Conservation (phyloP, 352 stramenopile species). For the Pythium phragmiticola region DNA sequence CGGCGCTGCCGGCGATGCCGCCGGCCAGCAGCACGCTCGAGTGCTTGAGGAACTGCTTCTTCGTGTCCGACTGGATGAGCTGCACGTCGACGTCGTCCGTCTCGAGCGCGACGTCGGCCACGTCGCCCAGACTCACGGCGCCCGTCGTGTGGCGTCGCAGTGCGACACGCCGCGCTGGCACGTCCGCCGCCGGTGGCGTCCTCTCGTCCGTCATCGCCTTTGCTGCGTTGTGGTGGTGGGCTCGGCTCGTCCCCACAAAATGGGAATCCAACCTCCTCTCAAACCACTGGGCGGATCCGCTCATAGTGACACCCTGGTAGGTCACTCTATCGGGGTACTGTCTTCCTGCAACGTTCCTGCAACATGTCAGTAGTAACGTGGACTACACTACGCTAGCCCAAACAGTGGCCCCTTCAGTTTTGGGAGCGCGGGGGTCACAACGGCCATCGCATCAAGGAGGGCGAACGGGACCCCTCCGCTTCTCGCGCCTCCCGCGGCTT, state of each 20-base stretch:
- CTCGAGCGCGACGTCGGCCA: constrained; percentile 71
- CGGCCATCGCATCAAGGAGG: background rate
- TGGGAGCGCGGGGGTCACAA: background rate
- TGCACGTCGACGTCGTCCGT: constrained; percentile 78
- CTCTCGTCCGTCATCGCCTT: background rate
- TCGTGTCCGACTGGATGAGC: constrained; percentile 63
- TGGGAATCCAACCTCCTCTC: background rate
- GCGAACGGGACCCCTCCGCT: background rate
- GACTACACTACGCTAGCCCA: constrained; percentile 7
- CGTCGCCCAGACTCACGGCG: constrained; percentile 79
- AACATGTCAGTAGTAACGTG: constrained; percentile 8
- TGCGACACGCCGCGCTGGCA: constrained; percentile 32
- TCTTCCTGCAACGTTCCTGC: background rate
- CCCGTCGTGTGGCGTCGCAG: constrained; percentile 79
- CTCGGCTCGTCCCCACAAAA: background rate
- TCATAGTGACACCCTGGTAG: constrained; percentile 5
- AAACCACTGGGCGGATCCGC: background rate
- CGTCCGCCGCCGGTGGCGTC: background rate
- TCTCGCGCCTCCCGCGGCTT: background rate
- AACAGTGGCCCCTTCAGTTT: constrained; percentile 2
- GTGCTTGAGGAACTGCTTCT: constrained; percentile 75
- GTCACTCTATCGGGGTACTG: background rate
- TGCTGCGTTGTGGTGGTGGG: background rate
- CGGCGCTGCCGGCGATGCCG: constrained; percentile 93
- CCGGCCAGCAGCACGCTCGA: constrained; percentile 84